Percentiles rank a stretch among this genome's conserved stretches.
Conservation (phyloP, 2,329 filamentous ascomycete genomes). For the Xylariales sp. region DNA sequence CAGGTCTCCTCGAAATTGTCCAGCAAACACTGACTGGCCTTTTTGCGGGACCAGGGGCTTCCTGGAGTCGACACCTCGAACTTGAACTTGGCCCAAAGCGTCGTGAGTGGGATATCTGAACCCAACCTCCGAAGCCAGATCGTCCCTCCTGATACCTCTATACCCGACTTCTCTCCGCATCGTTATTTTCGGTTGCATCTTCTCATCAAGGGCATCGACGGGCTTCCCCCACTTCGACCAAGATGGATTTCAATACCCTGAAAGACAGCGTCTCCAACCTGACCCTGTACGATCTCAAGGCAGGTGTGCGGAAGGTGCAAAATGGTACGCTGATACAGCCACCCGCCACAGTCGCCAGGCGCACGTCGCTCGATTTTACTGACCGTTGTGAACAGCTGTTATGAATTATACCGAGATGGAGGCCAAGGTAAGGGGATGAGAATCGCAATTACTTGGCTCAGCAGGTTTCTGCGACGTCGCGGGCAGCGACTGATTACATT, state of each 20-base stretch:
- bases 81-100: no score
- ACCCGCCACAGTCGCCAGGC: constrained; percentile 1
- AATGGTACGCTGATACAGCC: constrained; percentile 88
- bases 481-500: not conserved
- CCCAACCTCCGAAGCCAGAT: not conserved
- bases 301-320: constrained; percentile 89
- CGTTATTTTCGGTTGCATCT: no score
- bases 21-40: no score
- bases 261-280: constrained; percentile 88
- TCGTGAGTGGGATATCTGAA: not conserved
- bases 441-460: no score
- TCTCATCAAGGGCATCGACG: no score
- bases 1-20: no score
- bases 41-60: not conserved
- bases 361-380: not conserved
- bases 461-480: no score
- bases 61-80: not conserved
- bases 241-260: constrained; percentile 81
- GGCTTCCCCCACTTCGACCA: constrained; percentile 16
- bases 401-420: constrained; percentile 99
- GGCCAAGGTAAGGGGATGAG: constrained; percentile 58
- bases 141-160: no score
- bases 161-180: no score
- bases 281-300: constrained; percentile 92
- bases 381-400: constrained; percentile 55